Evolutionary conservation across 345 rosid genomes (phyloP), one percentile per base, ranked within the genome.

Genomic region (Camelina laxa): DNA sequence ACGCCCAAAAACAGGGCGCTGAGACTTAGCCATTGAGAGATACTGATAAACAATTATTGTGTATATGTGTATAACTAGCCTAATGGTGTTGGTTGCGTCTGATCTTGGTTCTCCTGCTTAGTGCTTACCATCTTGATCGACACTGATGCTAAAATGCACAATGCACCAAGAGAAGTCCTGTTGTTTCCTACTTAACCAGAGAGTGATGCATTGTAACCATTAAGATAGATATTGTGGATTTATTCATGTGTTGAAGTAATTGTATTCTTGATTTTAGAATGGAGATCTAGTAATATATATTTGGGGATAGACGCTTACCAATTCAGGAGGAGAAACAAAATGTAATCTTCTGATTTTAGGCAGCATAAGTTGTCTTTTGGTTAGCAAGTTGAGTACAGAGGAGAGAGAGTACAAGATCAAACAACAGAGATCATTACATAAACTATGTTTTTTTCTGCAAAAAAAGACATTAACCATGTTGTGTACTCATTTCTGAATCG

Each of bases 1-100:
- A 82, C 97, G 99, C 39, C 96, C 96, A 1, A 95, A 95, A 81
- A 92, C 97, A 1, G 97, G 96, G 49, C 87, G 93, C 76, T 94
- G 75, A 49, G 36, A 33, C 36, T 33, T 30, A 77, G 61, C 54
- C 54, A 54, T 1, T 1, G 41, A 22, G 67, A 49, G 67, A 50
- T 42, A 63, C 11, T 35, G 35, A 31, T 73, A 51, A 49, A 60
- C 48, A 62, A 21, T 2, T 7, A 6, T 67, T 73, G 70, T 50
- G 54, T 27, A 19, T 76, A 41, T 72, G 69, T 72, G 76, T 65
- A 44, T 77, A 64, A 62, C 56, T 51, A 6, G 68, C 22, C 72
- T 71, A 71, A 33, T 71, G 56, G 72, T 77, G 55, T 57, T 65
- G 49, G 66, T 71, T 39, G 33, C 17, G 51, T 55, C 75, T 53